Evolutionary conservation across 139 green algal genomes (phyloP).

Genomic region (Bryopsis sp.): DNA sequence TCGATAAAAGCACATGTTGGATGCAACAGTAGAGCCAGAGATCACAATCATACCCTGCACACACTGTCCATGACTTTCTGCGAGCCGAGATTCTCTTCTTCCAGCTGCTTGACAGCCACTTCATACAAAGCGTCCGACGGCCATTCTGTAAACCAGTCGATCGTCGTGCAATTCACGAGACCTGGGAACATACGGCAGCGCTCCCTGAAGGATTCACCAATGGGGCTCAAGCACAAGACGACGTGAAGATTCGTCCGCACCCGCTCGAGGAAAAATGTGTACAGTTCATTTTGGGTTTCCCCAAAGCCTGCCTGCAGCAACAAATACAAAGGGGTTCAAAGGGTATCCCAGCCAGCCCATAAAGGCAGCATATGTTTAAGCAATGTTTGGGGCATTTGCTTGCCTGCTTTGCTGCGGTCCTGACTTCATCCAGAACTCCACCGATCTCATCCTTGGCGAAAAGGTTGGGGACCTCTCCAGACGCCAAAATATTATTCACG

Average conservation of each 20-base stretch:
- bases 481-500: slow-evolving; percentile 76
- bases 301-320: too few species aligned
- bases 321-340: too few species aligned
- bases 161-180: slow-evolving; percentile 77
- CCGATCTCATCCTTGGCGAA: slow-evolving; percentile 65
- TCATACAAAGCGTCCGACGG: slow-evolving; percentile 61
- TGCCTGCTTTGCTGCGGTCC: slow-evolving; percentile 47
- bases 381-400: too few species aligned
- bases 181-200: slow-evolving; percentile 66
- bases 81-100: slow-evolving; percentile 39
- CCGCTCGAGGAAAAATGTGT: slow-evolving; percentile 63
- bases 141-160: slow-evolving; percentile 85
- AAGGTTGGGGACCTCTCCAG: slow-evolving; percentile 48
- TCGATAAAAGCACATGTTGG: too few species aligned
- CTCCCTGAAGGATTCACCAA: slow-evolving; percentile 69
- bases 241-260: slow-evolving; percentile 70
- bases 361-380: too few species aligned
- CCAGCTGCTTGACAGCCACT: slow-evolving; percentile 50
- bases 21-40: not conserved
- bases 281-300: slow-evolving; percentile 57
- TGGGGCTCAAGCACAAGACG: slow-evolving; percentile 65
- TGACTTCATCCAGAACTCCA: slow-evolving; percentile 61
- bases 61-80: slow-evolving; percentile 47
- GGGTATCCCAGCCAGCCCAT: too few species aligned
- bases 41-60: slow-evolving; percentile 37